Percentiles rank a stretch among this genome's conserved stretches.
Conservation (phyloP, 129 eudicot species). For the Sambucus nigra region DNA sequence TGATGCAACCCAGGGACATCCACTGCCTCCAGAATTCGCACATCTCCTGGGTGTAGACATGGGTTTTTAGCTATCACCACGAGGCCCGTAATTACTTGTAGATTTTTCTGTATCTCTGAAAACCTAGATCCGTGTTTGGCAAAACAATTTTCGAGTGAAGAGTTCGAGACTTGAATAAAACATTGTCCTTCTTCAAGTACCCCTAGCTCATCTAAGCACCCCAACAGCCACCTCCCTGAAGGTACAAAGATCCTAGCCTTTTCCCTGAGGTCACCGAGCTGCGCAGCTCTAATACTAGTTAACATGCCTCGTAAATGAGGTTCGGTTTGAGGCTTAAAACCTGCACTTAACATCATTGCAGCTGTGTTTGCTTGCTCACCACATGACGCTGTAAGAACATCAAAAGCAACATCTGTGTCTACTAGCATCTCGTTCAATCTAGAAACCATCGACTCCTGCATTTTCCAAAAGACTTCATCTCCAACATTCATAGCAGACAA, state of each 20-base stretch:
- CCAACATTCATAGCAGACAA: constrained; percentile 41
- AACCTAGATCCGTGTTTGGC: constrained; percentile 52
- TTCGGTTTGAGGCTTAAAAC: constrained; percentile 50
- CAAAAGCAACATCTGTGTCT: constrained; percentile 44
- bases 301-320: constrained; percentile 60
- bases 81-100: constrained; percentile 38
- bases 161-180: constrained; percentile 51
- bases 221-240: constrained; percentile 65
- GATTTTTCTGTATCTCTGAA: constrained; percentile 23
- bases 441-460: constrained; percentile 47
- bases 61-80: constrained; percentile 68
- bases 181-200: constrained; percentile 60
- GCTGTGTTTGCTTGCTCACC: constrained; percentile 54
- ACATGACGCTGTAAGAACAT: constrained; percentile 46
- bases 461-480: constrained; percentile 48
- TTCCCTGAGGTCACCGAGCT: constrained; percentile 57
- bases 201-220: constrained; percentile 53
- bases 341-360: constrained; percentile 63
- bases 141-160: constrained; percentile 40
- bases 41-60: constrained; percentile 76
- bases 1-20: constrained; percentile 49
- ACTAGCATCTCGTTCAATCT: constrained; percentile 37
- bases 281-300: constrained; percentile 50
- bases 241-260: constrained; percentile 57
- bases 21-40: constrained; percentile 59